Evolutionary conservation across 352 stramenopile species (phyloP), one percentile per base, ranked within the genome.

Genomic region (Aphanomyces invadans): DNA sequence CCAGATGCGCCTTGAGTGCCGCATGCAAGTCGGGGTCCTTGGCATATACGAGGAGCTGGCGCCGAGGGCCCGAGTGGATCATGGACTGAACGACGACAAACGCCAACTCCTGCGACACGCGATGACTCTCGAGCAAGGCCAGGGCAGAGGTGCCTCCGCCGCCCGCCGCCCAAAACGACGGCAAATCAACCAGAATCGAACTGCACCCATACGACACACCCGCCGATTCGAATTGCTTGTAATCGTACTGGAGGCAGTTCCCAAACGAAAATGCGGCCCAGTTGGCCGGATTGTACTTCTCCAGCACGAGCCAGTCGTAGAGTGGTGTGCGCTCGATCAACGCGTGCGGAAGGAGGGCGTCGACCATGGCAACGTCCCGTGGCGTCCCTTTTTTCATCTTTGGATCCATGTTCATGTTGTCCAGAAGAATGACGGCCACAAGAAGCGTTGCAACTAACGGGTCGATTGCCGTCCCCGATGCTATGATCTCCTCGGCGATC

Each of bases 21-120:
- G 69, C 31, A 12, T 77, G 48, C n/a, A 55, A 57, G 0, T 63
- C 33, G 3, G 62, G 72, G 10, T 62, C 33, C 12, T 80, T 72
- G 31, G 76, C 65, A 62, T 80, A 92, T 42, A 91, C 82, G 2
- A 91, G 71, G 44, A 92, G 49, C 68, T 92, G 74, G 36, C 81
- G 83, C 12, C 76, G 73, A 10, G 74, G 26, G 48, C 75, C 74
- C 4, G 71, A 75, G 64, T 80, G 73, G 48, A 76, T 79, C 69
- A 92, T 81, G 5, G 75, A 78, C 84, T 90, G 89, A 36, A 90
- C 77, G 10, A 89, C 68, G 28, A 90, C 65, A 70, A 92, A 89
- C 9, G 68, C 52, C 36, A 92, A 55, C 0, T 74, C 49, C 17
- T 42, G 60, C 19, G 10, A 9, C 9, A 17, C 9, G 2, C 60